Conservation (phyloP, 1,139 yeast genomes). For the Debaryomyces subglobosus region DNA sequence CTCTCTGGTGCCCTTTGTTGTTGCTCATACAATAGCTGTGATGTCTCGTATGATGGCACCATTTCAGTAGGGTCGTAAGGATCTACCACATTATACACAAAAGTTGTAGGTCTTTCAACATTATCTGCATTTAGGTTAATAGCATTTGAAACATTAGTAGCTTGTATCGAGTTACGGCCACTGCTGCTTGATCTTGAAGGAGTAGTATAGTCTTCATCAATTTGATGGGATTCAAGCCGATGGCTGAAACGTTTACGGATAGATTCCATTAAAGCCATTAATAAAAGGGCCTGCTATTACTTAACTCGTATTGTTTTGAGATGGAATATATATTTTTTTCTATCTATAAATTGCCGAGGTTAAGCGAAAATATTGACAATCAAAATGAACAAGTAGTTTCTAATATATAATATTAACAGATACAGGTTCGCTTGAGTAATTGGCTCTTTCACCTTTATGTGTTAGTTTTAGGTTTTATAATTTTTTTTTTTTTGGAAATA, state of each 20-base stretch:
- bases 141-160: not conserved
- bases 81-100: constrained; percentile 6
- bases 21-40: constrained; percentile 38
- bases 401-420: not conserved
- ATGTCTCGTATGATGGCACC: constrained; percentile 50
- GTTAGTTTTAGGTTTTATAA: not conserved
- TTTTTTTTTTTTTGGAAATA: not conserved
- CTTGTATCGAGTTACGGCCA: not conserved
- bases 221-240: constrained; percentile 37
- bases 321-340: not conserved
- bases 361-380: not conserved
- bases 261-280: constrained; percentile 26
- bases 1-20: constrained; percentile 11
- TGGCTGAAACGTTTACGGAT: constrained; percentile 32
- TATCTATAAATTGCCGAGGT: not conserved
- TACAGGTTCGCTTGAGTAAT: not conserved
- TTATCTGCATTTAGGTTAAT: not conserved
- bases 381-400: not conserved
- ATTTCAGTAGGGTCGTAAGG: constrained; percentile 39
- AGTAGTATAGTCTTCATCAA: constrained; percentile 38
- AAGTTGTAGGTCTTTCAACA: not conserved
- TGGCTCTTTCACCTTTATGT: not conserved
- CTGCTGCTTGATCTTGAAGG: constrained; percentile 17
- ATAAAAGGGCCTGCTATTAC: not conserved
- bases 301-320: not conserved